Base-by-base conservation (phyloP, 805 yeast species). In the Ogataea dorogensis region DNA sequence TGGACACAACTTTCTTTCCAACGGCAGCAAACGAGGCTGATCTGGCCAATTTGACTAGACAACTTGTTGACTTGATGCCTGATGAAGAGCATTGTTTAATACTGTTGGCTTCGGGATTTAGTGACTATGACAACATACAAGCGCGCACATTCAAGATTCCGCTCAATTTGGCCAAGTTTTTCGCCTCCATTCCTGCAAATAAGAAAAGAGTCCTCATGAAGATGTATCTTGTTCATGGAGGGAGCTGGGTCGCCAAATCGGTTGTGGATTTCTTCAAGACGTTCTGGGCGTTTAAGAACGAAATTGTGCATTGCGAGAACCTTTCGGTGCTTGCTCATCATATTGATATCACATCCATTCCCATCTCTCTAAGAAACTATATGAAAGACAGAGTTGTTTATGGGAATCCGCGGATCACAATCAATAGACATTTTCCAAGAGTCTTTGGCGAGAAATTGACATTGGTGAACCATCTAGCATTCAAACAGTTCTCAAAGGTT, bases 1-100 rank as follows among this genome's bases (percentile, higher is more conserved):
- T 91, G 43, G 96, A 91, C 57, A 77, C 96, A 3, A 79, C 89
- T 10, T 83, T 77, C 46, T 66, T 89, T 8, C 96, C 96, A 0
- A 63, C 76, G 50, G 59, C 41, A 3, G 15, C 46, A 7, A 14
- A 53, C 17, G 59, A 67, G 10, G 57, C 57, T 33, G 63, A 61
- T 9, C 54, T 71, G 24, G 71, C 75, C 24, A 74, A 70, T 19
- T 71, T 84, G 27, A 75, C 84, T 40, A 74, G 76, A 29, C 69
- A 73, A 6, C 55, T 86, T 24, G 66, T 85, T 39, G 50, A 62
- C 3, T 58, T 65, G 30, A 65, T 88, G 26, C 96, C 96, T 1
- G 50, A 61, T 5, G 65, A 68, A 18, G 75, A 79, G 5, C 86
- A 81, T 54, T 79, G 80, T 5, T 56, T 91, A 12, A 73, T 86